A percentile compares a stretch with the other conserved stretches of the same genome.
Conservation (phyloP, 805 yeast genomes). For the Starmerella scarabaei region DNA sequence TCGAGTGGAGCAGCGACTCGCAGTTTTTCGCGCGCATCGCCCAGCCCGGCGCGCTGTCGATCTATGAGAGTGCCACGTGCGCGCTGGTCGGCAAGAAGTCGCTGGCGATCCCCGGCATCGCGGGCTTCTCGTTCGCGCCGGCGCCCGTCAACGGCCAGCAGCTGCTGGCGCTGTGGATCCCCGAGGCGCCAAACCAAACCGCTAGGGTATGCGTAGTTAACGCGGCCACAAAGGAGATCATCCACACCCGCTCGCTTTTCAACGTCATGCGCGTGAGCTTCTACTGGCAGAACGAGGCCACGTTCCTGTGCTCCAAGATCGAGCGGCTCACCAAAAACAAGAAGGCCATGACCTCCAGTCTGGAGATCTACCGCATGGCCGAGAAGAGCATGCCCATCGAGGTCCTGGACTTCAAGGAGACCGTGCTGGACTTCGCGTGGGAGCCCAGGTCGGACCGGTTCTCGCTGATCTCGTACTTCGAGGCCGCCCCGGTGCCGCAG, state of each 20-base stretch:
- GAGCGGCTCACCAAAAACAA: slow-evolving; percentile 94
- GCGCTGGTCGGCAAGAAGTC: slow-evolving; percentile 75
- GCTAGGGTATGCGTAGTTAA: slow-evolving; percentile 89
- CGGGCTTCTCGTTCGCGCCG: slow-evolving; percentile 93
- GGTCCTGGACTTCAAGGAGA: slow-evolving; percentile 82
- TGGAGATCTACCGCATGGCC: slow-evolving; percentile 76
- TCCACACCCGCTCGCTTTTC: slow-evolving; percentile 86
- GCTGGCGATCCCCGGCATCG: slow-evolving; percentile 67
- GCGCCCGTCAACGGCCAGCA: slow-evolving; percentile 57
- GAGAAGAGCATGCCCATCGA: slow-evolving; percentile 93
- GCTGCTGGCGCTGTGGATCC: slow-evolving; percentile 89
- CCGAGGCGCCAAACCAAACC: slow-evolving; percentile 81
- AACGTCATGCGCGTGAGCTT: slow-evolving; percentile 83
- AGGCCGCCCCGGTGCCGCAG: slow-evolving; percentile 25
- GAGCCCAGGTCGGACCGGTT: slow-evolving; percentile 89
- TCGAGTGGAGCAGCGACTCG: slow-evolving; percentile 91
- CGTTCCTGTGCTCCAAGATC: slow-evolving; percentile 79
- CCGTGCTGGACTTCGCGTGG: slow-evolving; percentile 83
- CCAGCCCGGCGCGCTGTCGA: slow-evolving; percentile 73
- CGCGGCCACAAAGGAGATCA: slow-evolving; percentile 64
- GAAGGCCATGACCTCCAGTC: slow-evolving; percentile 79
- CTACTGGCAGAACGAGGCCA: slow-evolving; percentile 88
- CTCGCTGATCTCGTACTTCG: slow-evolving; percentile 55
- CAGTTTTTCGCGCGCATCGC: slow-evolving; percentile 90
- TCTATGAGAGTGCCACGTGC: slow-evolving; percentile 72